phyloP scores from a whole-genome alignment of 2,329 filamentous ascomycete genomes.

The Diplodia intermedia region DNA sequence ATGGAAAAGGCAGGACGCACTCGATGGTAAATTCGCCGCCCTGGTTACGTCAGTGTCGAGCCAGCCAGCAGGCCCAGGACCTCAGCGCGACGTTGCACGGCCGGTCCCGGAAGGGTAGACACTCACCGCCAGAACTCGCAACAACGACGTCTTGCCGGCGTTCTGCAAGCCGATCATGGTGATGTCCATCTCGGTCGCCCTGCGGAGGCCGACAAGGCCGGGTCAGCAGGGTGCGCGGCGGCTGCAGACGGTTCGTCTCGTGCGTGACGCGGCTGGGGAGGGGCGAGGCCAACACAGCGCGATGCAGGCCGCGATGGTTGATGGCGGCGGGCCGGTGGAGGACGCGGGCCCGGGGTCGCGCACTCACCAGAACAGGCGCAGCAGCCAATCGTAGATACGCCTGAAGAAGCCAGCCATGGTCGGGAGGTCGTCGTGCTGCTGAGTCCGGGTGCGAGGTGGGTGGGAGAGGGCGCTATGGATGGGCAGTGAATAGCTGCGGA shows the following conservation, averaged over 20 bases:
- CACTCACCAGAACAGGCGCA: slow-evolving; percentile 94
- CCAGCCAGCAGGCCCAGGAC: slow-evolving; percentile 13
- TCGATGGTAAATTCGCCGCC: slow-evolving; percentile 98
- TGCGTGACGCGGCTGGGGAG: slow-evolving; percentile 6
- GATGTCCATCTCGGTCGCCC: slow-evolving; percentile 99
- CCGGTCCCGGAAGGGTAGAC: slow-evolving; percentile 44
- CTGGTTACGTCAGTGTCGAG: slow-evolving; percentile 57
- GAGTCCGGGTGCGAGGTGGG: neutral
- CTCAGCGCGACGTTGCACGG: slow-evolving; percentile 40
- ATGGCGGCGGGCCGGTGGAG: slow-evolving; percentile 32
- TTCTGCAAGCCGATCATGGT: slow-evolving; percentile 99
- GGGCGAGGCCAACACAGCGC: slow-evolving; percentile 13
- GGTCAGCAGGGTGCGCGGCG: slow-evolving; percentile 32
- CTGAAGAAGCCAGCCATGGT: slow-evolving; percentile 89
- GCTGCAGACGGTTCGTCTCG: neutral
- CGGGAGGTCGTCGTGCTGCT: neutral
- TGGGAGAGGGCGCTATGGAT: slow-evolving; percentile 3
- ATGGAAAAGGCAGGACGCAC: slow-evolving; percentile 66
- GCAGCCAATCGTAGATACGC: slow-evolving; percentile 96
- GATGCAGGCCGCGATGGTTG: slow-evolving; percentile 10
- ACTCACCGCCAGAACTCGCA: slow-evolving; percentile 93
- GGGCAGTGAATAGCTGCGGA: slow-evolving; percentile 29
- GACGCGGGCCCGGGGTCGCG: slow-evolving; percentile 26
- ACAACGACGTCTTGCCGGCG: slow-evolving; percentile 93
- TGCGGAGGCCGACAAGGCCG: slow-evolving; percentile 51